Evolutionary conservation across 179 eudicot species (phyloP).

Genomic region (Beta lomatogona): DNA sequence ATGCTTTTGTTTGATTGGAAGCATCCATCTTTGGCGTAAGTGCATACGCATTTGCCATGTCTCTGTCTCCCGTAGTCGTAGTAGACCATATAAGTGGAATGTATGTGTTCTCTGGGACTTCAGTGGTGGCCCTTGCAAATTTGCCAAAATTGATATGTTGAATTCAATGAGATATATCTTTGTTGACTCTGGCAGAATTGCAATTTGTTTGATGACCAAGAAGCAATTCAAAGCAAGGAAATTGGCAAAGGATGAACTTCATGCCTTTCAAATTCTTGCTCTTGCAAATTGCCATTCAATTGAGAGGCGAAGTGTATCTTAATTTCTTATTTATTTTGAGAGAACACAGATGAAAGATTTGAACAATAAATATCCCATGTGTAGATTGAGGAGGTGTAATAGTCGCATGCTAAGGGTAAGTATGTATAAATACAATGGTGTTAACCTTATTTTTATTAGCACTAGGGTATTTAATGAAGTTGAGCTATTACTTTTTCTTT

Average conservation of each 20-base stretch:
- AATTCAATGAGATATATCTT: background rate
- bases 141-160: background rate
- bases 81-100: background rate
- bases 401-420: no score
- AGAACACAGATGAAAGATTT: no score
- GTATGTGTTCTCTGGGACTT: background rate
- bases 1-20: slow-evolving; percentile 28
- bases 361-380: no score
- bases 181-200: background rate
- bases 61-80: background rate
- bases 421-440: no score
- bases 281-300: no score
- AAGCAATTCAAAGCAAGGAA: background rate
- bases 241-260: background rate
- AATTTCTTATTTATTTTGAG: no score
- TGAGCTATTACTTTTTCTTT: no score
- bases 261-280: no score
- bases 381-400: no score
- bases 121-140: background rate
- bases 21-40: background rate
- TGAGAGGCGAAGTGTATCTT: no score
- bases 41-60: background rate
- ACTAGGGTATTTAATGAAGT: no score
- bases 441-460: no score
- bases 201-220: background rate